phyloP scores from a whole-genome alignment of 176 grass and related monocot genomes.

The Triticum monococcum region DNA sequence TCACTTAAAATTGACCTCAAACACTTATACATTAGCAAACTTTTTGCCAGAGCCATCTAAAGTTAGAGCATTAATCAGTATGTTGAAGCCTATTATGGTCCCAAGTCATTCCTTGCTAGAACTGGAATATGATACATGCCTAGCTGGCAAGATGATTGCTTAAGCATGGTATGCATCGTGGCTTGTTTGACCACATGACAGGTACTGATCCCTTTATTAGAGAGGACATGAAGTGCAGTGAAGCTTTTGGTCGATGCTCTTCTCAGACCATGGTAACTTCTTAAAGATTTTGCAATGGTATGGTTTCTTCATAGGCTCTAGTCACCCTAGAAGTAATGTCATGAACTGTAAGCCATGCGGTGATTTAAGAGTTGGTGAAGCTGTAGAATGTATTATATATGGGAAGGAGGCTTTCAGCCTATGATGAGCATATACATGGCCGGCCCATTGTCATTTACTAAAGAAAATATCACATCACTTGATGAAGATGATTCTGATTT shows the following conservation, averaged over 20 bases:
- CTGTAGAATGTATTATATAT: conserved; percentile 49
- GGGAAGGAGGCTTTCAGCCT: conserved; percentile 68
- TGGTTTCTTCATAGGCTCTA: neutral
- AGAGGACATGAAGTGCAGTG: conserved; percentile 34
- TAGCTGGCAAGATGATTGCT: conserved; percentile 11
- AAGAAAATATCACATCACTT: conserved; percentile 58
- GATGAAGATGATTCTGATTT: conserved; percentile 55
- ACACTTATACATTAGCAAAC: no score
- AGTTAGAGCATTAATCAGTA: no score
- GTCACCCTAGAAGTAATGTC: conserved; percentile 59
- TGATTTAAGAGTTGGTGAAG: conserved; percentile 61
- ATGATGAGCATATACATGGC: conserved; percentile 86
- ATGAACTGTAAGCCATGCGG: conserved; percentile 50
- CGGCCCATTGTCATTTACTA: conserved; percentile 66
- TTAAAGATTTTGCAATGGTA: neutral
- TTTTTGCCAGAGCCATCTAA: no score
- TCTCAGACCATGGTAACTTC: neutral
- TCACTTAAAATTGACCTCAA: conserved; percentile 34
- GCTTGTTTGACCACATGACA: neutral
- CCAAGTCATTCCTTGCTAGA: conserved; percentile 35
- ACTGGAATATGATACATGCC: neutral
- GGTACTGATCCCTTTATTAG: conserved; percentile 36
- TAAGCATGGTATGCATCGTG: neutral
- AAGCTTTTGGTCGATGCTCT: conserved; percentile 36
- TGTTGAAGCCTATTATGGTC: conserved; percentile 10